Percentiles rank a stretch among this genome's conserved stretches.
Conservation (phyloP, 73 alveolate genomes). For the Tetrahymena elliotti region DNA sequence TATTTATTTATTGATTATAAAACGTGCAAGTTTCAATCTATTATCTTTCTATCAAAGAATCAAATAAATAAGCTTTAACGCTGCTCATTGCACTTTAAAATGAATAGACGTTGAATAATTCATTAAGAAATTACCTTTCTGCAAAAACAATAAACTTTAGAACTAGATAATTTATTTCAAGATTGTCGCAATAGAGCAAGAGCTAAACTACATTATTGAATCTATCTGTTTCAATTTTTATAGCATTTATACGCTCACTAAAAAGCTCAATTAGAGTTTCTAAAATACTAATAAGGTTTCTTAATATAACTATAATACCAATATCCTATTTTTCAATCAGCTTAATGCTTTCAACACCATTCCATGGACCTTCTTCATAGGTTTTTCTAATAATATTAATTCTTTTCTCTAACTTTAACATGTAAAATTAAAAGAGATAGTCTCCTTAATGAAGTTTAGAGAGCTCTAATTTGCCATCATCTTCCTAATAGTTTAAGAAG, state of each 20-base stretch:
- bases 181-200: background rate
- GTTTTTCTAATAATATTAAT: background rate
- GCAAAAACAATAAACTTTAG: background rate
- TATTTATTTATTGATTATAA: too few species aligned
- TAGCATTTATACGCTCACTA: background rate
- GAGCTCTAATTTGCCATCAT: background rate
- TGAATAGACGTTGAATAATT: background rate
- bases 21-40: background rate
- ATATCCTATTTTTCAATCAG: background rate
- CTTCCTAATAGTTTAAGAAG: background rate
- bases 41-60: background rate
- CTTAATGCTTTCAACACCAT: background rate
- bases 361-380: background rate
- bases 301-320: background rate
- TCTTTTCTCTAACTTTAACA: background rate
- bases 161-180: background rate
- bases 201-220: background rate
- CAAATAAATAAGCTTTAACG: too few species aligned
- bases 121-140: background rate
- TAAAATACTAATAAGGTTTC: background rate
- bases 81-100: background rate
- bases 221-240: background rate
- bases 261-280: background rate
- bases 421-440: background rate
- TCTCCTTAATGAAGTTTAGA: background rate